These are phyloP conservation scores for Anthoceros angustus DNA, from an alignment of 225 moss, liverwort and hornwort species.

Conservation along the genomic window DNA sequence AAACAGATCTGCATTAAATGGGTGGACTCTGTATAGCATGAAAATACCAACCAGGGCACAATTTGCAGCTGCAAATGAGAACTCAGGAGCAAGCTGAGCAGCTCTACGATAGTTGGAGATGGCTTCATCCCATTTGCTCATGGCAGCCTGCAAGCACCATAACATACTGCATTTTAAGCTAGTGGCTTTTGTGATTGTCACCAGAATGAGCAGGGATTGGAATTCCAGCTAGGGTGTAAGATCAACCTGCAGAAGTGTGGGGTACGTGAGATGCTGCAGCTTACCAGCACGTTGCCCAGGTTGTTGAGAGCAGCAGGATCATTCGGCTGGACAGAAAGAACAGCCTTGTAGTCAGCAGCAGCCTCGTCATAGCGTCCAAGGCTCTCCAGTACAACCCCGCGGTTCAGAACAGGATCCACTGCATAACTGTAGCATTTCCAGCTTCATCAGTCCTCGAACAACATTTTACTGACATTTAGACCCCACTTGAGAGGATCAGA, in stretches of 20 bases:
- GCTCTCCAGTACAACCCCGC: constrained; percentile 83
- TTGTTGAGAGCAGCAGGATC: constrained; percentile 99
- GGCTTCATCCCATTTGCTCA: constrained; percentile 62
- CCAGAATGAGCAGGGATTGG: neutral
- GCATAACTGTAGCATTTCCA: constrained; percentile 44
- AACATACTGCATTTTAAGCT: neutral
- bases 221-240: neutral
- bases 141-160: constrained; percentile 39
- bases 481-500: neutral
- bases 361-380: constrained; percentile 81
- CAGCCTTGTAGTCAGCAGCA: constrained; percentile 84
- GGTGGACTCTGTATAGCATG: neutral
- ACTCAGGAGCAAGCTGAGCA: constrained; percentile 81
- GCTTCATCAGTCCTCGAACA: neutral
- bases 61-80: constrained; percentile 97
- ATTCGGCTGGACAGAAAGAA: constrained; percentile 72
- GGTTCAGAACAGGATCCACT: constrained; percentile 82
- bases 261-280: neutral
- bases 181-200: neutral
- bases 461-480: neutral
- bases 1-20: neutral
- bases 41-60: constrained; percentile 54
- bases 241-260: neutral
- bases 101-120: constrained; percentile 53
- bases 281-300: constrained; percentile 82